Evolutionary conservation across 352 stramenopile species (phyloP).

Genomic region (Pythium phragmitis): DNA sequence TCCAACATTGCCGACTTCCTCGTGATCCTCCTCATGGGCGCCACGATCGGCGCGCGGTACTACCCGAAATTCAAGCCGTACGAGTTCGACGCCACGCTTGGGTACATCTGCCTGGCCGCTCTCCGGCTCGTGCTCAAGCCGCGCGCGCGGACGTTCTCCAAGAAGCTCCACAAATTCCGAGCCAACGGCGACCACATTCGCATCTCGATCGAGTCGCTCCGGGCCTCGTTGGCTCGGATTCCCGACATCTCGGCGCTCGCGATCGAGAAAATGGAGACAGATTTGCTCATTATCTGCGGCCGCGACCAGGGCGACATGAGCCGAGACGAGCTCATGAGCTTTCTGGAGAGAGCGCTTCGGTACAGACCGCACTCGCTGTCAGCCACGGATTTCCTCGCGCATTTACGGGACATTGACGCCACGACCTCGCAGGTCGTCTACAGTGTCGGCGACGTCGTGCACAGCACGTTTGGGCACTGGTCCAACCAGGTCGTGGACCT

Average conservation of each 20-base stretch:
- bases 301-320: constrained; percentile 86
- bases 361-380: constrained; percentile 76
- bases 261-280: constrained; percentile 90
- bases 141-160: constrained; percentile 77
- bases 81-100: constrained; percentile 72
- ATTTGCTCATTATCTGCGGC: constrained; percentile 87
- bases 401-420: constrained; percentile 84
- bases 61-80: constrained; percentile 36
- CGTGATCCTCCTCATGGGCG: constrained; percentile 66
- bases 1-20: constrained; percentile 82
- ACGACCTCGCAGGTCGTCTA: constrained; percentile 75
- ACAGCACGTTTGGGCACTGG: constrained; percentile 81
- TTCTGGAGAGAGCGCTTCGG: constrained; percentile 74
- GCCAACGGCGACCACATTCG: constrained; percentile 84
- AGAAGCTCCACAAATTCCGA: constrained; percentile 88
- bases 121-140: constrained; percentile 84
- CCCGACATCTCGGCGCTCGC: constrained; percentile 77
- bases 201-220: constrained; percentile 83
- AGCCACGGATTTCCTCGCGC: constrained; percentile 79
- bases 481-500: constrained; percentile 78
- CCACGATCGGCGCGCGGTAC: constrained; percentile 47
- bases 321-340: constrained; percentile 86
- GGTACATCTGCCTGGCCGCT: constrained; percentile 64
- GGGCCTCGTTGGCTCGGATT: constrained; percentile 74
- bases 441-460: constrained; percentile 71